These are phyloP conservation scores for Teunomyces atbi DNA, from an alignment of 805 yeast genomes.

Conservation along the genomic window DNA sequence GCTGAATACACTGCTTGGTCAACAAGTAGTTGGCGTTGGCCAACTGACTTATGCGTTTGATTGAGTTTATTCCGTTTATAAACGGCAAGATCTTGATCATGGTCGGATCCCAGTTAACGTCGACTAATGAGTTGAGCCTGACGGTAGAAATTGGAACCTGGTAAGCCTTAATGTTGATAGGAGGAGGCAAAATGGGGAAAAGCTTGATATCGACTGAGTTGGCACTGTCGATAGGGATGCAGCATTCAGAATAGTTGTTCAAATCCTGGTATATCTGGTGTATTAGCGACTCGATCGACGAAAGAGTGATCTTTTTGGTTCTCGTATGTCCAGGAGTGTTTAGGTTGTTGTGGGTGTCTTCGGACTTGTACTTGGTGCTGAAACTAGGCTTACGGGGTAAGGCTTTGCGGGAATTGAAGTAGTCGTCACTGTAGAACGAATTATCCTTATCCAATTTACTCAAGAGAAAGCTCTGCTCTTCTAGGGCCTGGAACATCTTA, in stretches of 20 bases:
- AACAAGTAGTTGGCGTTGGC: conserved; percentile 78
- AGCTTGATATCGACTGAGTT: conserved; percentile 90
- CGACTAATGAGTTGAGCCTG: conserved; percentile 66
- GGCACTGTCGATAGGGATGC: conserved; percentile 87
- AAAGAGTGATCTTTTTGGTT: conserved; percentile 32
- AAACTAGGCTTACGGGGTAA: background rate
- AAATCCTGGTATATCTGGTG: conserved; percentile 93
- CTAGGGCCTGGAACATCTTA: conserved; percentile 82
- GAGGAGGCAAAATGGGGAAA: conserved; percentile 85
- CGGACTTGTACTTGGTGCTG: conserved; percentile 4
- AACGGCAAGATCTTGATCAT: conserved; percentile 83
- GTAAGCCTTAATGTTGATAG: conserved; percentile 67
- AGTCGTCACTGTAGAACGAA: conserved; percentile 36
- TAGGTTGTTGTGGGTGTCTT: conserved; percentile 3
- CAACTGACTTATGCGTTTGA: conserved; percentile 68
- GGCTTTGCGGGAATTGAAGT: background rate
- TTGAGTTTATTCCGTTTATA: conserved; percentile 85
- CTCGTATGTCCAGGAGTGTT: conserved; percentile 36
- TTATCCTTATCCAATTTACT: conserved; percentile 49
- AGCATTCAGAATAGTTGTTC: conserved; percentile 93
- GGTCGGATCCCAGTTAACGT: conserved; percentile 96
- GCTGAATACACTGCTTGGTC: conserved; percentile 86
- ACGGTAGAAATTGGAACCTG: conserved; percentile 95
- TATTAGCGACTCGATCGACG: conserved; percentile 66
- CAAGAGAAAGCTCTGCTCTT: conserved; percentile 79